Base-by-base conservation (phyloP, 306 rosid genomes). In the Cucumis melo region DNA sequence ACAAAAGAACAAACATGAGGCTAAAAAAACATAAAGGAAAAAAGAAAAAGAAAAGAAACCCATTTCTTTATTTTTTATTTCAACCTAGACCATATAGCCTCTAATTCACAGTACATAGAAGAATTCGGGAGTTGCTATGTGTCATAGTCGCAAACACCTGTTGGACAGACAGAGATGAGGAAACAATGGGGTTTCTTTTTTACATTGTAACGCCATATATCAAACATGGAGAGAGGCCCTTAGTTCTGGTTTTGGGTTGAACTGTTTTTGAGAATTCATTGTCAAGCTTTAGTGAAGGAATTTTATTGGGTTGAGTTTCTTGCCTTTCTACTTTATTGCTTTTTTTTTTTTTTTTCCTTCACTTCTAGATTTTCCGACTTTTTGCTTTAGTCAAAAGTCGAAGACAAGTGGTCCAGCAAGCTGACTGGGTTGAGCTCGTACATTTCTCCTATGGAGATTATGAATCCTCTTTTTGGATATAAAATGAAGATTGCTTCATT, bases 91-190 rank as follows among this genome's bases (percentile, higher is more conserved):
- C 55, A 12, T 20, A 67, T 67, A 42, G 74, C 6, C 55, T 46
- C 74, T 21, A 67, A 67, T 24, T 21, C 16, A 67, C 55, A 67
- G 53, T 5, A 12, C 14, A 23, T n/a, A 66, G 17, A 42, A 67
- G 74, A 67, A 67, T 67, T 48, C 4, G 75, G 57, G 41, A 42
- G 57, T 70, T 70, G 57, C 55, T 70, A n/a, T 46, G 14, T 23
- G 75, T 71, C 75, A 71, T 46, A 14, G 8, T 71, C 75, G 53
- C 60, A 73, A 73, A 73, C 76, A 73, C 76, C 76, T 21, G 58
- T 71, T 48, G 39, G 39, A 15, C 21, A 71, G 58, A 48, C 75
- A 71, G 36, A 67, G 34, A 2, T 20, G 74, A 20, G 4, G 4
- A 9, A 46, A 48, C 46, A 46, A 23, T 14, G 27, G 61, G 61